A percentile compares a stretch with the other conserved stretches of the same genome.
Evolutionary conservation across 768 basidiomycete species (phyloP).

Genomic region (Mycena latifolia): DNA sequence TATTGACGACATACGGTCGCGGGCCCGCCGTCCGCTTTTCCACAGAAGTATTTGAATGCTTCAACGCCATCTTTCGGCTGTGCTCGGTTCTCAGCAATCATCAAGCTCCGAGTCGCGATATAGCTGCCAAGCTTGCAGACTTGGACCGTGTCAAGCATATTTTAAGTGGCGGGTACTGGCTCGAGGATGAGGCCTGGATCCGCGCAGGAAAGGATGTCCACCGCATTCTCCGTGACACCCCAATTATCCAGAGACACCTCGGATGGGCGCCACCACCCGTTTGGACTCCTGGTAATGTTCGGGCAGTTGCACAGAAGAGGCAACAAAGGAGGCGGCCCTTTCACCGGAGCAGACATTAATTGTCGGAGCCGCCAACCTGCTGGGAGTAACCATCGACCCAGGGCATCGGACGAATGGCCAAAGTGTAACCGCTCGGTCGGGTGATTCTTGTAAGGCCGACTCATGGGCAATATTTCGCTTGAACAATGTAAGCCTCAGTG

Average conservation of each 20-base stretch:
- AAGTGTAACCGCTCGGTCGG: too few relatives aligned
- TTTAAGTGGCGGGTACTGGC: constrained; percentile 48
- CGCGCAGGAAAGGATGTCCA: constrained; percentile 13
- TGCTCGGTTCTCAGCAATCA: constrained; percentile 51
- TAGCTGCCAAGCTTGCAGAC: constrained; percentile 39
- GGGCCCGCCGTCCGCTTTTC: constrained; percentile 49
- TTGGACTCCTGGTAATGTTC: constrained; percentile 16
- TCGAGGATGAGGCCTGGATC: constrained; percentile 14
- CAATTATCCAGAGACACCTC: constrained; percentile 30
- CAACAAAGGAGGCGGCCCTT: background rate
- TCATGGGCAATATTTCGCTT: too few relatives aligned
- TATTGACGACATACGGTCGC: constrained; percentile 42
- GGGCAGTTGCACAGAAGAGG: too few relatives aligned
- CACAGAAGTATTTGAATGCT: constrained; percentile 55
- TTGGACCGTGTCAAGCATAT: constrained; percentile 50
- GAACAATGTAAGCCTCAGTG: too few relatives aligned
- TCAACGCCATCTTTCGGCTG: constrained; percentile 52
- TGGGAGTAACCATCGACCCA: too few relatives aligned
- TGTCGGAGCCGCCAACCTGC: too few relatives aligned
- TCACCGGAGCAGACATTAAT: background rate
- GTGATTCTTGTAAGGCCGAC: too few relatives aligned
- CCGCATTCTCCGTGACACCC: background rate
- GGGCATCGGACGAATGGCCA: too few relatives aligned
- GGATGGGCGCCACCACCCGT: constrained; percentile 27
- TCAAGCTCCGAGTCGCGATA: constrained; percentile 51